Percentiles rank a stretch among this genome's conserved stretches.
Evolutionary conservation across 1,284 basidiomycete genomes (phyloP).

Genomic region (Amylostereum areolatum): DNA sequence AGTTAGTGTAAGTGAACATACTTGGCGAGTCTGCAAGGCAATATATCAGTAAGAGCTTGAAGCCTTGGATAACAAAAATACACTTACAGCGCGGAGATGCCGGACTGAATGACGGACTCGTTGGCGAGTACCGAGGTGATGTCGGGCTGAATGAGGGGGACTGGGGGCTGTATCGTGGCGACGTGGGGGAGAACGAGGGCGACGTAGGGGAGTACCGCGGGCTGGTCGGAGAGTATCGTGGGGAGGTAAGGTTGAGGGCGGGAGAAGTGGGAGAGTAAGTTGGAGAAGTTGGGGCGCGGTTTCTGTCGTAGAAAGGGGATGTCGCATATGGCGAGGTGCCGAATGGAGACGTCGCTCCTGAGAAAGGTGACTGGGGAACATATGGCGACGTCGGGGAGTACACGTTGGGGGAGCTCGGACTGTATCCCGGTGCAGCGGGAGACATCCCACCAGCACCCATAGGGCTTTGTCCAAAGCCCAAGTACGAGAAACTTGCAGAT

Average conservation of each 20-base stretch:
- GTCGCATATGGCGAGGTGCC: slow-evolving; percentile 73
- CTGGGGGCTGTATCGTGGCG: slow-evolving; percentile 75
- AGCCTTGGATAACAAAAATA: slow-evolving; percentile 9
- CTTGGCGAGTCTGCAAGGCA: slow-evolving; percentile 67
- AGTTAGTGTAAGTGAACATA: slow-evolving; percentile 32
- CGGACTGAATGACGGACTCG: slow-evolving; percentile 84
- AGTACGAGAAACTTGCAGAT: slow-evolving; percentile 63
- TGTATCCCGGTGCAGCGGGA: slow-evolving; percentile 72
- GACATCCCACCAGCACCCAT: slow-evolving; percentile 75
- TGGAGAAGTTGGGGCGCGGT: slow-evolving; percentile 66
- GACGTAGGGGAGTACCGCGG: slow-evolving; percentile 83
- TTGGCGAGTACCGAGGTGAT: slow-evolving; percentile 79
- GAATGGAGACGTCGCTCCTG: slow-evolving; percentile 77
- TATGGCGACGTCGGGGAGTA: slow-evolving; percentile 90
- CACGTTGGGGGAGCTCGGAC: slow-evolving; percentile 75
- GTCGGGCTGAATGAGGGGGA: slow-evolving; percentile 85
- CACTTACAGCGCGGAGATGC: slow-evolving; percentile 76
- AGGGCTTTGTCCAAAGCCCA: slow-evolving; percentile 80
- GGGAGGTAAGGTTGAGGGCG: slow-evolving; percentile 73
- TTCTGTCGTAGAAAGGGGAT: slow-evolving; percentile 74
- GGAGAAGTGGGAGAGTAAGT: slow-evolving; percentile 86
- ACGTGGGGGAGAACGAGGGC: slow-evolving; percentile 83
- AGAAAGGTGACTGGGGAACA: slow-evolving; percentile 80
- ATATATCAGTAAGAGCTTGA: slow-evolving; percentile 22
- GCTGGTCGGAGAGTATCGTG: slow-evolving; percentile 84